phyloP scores from a whole-genome alignment of 2,329 filamentous ascomycete species.

The Nannizzia gypsea region DNA sequence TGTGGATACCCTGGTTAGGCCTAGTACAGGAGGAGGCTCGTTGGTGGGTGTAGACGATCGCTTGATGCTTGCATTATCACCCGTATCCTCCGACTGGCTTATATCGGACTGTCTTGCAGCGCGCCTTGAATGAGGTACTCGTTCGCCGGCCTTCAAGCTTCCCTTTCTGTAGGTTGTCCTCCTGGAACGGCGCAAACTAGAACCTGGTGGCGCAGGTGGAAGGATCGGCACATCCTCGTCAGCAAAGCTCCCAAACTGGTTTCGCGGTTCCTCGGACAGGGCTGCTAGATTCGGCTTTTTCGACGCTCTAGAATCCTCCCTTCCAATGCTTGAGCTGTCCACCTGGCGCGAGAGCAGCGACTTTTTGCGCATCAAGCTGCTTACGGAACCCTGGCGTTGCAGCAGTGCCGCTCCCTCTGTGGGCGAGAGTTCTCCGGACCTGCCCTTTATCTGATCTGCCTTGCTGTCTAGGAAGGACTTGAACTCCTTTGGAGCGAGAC shows the following conservation, averaged over 20 bases:
- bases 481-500: conserved; percentile 90
- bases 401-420: conserved; percentile 44
- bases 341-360: conserved; percentile 93
- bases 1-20: conserved; percentile 26
- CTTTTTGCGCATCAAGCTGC: conserved; percentile 69
- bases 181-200: conserved; percentile 77
- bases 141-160: conserved; percentile 68
- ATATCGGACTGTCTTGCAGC: conserved; percentile 44
- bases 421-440: conserved; percentile 61
- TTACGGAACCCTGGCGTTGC: conserved; percentile 42
- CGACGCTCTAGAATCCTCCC: conserved; percentile 5
- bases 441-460: conserved; percentile 75
- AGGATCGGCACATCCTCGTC: conserved; percentile 75
- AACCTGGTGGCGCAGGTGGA: conserved; percentile 59
- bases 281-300: conserved; percentile 9
- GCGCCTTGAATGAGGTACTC: conserved; percentile 63
- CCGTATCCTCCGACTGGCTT: neutral
- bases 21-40: conserved; percentile 24
- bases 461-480: conserved; percentile 92
- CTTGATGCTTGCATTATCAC: conserved; percentile 36
- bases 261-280: conserved; percentile 12
- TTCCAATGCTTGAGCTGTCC: conserved; percentile 49
- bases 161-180: conserved; percentile 84
- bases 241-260: conserved; percentile 7
- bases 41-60: conserved; percentile 25